Evolutionary conservation across 1,139 yeast genomes (phyloP), one percentile per base, ranked within the genome.

Genomic region (Yamadazyma buinensis): DNA sequence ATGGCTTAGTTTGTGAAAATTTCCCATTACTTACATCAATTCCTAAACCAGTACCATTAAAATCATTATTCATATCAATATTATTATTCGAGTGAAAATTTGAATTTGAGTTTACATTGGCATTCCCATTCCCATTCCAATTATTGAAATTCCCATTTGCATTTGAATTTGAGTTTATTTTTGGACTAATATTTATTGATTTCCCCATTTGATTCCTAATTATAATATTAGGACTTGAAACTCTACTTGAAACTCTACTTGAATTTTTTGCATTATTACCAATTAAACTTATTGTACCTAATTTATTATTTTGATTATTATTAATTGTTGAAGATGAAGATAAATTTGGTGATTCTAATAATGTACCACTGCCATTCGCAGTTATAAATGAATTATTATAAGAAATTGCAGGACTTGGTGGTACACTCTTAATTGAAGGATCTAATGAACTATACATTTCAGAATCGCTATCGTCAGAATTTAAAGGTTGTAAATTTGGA

Each of bases 401-500:
- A 6, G 38, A 31, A 6, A 27, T 24, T 3, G 39, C 30, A 5
- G 41, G 39, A 26, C 34, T 38, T 15, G 37, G 35, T 10, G 43
- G 40, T 1, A 36, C 32, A 5, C 28, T 31, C 6, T 17, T 24
- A n/a, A 36, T 33, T 3, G 45, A 42, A 11, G 48, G 45, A 33
- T 41, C 49, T 28, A 43, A 35, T 7, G 49, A 42, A 14, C 33
- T 33, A 30, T 40, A 41, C 26, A 31, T 38, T 5, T 41, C 42
- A 18, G 25, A 20, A 12, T 37, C 41, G 27, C 29, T 37, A 15
- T 35, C 38, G 22, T 36, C 34, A 1, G 46, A 32, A 8, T 24
- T 28, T 5, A 17, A 5, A 1, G 60, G 59, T 19, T 51, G 59
- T 23, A 58, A 40, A 38, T 58, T 58, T n/a, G 63, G 63, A 35